A percentile compares a stretch with the other conserved stretches of the same genome.
phyloP scores from a whole-genome alignment of 2,329 filamentous ascomycete species.

The Cercospora citrullina region DNA sequence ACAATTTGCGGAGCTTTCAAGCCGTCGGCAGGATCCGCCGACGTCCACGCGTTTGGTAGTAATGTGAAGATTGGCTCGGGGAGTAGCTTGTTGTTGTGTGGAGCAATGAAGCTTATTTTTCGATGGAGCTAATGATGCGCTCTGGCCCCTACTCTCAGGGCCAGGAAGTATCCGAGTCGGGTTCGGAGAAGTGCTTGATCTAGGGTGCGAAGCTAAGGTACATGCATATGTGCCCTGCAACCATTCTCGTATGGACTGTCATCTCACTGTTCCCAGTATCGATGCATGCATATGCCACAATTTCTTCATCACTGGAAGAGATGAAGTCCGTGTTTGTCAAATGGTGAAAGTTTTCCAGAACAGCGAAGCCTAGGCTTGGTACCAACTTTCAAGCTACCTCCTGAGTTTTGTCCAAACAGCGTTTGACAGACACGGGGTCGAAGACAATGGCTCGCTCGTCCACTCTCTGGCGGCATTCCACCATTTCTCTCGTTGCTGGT shows the following conservation, averaged over 20 bases:
- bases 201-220: background rate
- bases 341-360: background rate
- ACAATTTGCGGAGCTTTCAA: too few relatives aligned
- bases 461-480: background rate
- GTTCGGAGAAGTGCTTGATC: background rate
- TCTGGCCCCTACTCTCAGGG: background rate
- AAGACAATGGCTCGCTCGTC: background rate
- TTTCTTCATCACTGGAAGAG: background rate
- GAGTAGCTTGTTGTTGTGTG: background rate
- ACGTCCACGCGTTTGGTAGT: too few relatives aligned
- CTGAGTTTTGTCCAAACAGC: background rate
- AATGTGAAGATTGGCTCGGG: background rate
- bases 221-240: background rate
- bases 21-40: too few relatives aligned
- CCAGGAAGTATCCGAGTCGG: background rate
- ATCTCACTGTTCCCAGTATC: background rate
- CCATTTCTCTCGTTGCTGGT: background rate
- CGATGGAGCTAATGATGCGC: background rate
- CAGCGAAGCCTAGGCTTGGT: background rate
- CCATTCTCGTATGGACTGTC: background rate
- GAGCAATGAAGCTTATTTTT: background rate
- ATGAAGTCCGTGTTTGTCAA: background rate
- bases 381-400: background rate
- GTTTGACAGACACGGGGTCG: background rate
- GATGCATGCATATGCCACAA: background rate